phyloP scores from a whole-genome alignment of 192 early-diverging fungal species.

The Diversispora eburnea region DNA sequence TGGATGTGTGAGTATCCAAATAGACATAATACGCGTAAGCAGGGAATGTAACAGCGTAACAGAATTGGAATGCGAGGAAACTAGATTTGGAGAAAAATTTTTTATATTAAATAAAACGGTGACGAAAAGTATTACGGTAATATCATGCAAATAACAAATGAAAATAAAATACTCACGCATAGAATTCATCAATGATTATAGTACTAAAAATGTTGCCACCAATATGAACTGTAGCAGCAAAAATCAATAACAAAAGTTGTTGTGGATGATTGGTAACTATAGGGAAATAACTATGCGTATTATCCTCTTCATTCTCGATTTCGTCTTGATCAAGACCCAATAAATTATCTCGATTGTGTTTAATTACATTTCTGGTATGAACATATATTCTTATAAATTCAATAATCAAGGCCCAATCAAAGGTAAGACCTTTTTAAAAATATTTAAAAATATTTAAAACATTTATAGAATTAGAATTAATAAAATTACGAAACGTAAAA shows the following conservation, averaged over 20 bases:
- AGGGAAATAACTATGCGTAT: not conserved
- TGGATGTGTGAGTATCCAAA: not conserved
- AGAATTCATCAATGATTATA: too few species aligned
- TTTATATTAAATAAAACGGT: not conserved
- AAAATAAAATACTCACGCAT: not conserved
- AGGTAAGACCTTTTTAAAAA: not conserved
- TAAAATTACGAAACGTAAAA: not conserved
- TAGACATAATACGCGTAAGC: not conserved
- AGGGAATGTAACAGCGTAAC: slow-evolving; percentile 2
- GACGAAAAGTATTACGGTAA: not conserved
- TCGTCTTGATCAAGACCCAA: not conserved
- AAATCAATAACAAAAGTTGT: not conserved
- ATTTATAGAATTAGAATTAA: not conserved
- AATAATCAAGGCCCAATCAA: not conserved
- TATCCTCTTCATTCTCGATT: not conserved
- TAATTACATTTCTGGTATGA: not conserved
- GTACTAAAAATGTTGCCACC: slow-evolving; percentile 5
- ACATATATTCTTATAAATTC: slow-evolving; percentile 2
- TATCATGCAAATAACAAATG: not conserved
- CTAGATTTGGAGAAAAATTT: not conserved
- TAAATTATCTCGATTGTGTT: not conserved
- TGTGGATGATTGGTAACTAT: not conserved
- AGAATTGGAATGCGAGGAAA: not conserved
- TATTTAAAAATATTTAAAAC: not conserved
- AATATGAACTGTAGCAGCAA: not conserved